A percentile compares a stretch with the other conserved stretches of the same genome.
These are phyloP conservation scores for Fusarium globosum DNA, from an alignment of 2,329 filamentous ascomycete genomes.

Conservation along the genomic window DNA sequence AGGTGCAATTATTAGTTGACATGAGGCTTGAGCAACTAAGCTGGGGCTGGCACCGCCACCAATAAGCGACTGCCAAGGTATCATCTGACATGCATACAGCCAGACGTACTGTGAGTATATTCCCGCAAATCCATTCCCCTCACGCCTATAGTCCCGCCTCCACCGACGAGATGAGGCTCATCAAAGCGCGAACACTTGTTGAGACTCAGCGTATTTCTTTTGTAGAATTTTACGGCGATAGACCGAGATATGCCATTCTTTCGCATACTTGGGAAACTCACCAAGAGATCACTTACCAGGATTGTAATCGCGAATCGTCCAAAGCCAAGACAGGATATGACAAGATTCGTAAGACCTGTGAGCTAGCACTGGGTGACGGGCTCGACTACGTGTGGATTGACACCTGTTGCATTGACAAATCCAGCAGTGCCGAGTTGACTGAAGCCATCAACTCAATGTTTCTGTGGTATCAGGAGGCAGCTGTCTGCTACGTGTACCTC, in stretches of 20 bases:
- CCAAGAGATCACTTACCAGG: neutral
- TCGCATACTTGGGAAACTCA: neutral
- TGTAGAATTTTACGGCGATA: neutral
- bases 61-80: neutral
- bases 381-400: neutral
- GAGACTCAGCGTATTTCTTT: neutral
- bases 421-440: neutral
- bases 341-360: neutral
- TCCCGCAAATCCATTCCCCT: neutral
- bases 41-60: neutral
- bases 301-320: fast-evolving
- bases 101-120: neutral
- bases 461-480: neutral
- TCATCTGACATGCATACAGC: neutral
- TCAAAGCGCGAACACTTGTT: neutral
- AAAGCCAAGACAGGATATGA: neutral
- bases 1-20: neutral
- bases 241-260: neutral
- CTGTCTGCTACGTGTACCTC: neutral
- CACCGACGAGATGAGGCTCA: neutral
- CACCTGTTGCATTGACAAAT: neutral
- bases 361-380: neutral
- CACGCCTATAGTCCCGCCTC: neutral
- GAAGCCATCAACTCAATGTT: neutral
- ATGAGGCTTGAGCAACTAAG: neutral